Evolutionary conservation across 1,139 yeast genomes (phyloP).

Genomic region (Yamadazyma conglobata): DNA sequence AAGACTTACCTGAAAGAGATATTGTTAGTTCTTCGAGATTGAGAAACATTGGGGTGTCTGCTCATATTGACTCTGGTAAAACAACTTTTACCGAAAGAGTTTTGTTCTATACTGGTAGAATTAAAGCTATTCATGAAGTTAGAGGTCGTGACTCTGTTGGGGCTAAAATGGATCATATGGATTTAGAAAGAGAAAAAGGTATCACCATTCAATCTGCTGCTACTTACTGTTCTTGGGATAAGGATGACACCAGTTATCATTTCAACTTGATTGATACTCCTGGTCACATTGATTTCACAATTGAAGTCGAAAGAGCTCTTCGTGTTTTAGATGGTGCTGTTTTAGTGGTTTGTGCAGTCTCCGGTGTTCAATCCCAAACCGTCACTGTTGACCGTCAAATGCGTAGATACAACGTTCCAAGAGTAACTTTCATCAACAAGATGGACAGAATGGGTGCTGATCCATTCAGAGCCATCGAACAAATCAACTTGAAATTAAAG

Average conservation of each 20-base stretch:
- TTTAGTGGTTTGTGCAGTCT: constrained; percentile 94
- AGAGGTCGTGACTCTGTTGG: constrained; percentile 98
- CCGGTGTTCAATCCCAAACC: constrained; percentile 98
- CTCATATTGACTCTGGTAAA: constrained; percentile 85
- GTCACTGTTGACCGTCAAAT: constrained; percentile 98
- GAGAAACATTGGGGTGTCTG: constrained; percentile 96
- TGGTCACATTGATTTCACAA: constrained; percentile 97
- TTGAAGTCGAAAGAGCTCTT: constrained; percentile 96
- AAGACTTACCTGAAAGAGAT: constrained; percentile 57
- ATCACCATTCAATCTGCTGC: constrained; percentile 99
- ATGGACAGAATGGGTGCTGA: constrained; percentile 99
- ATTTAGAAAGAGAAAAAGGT: constrained; percentile 93
- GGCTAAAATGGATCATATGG: constrained; percentile 93
- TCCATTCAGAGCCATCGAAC: constrained; percentile 93
- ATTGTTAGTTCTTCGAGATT: constrained; percentile 49
- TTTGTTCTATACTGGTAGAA: constrained; percentile 91
- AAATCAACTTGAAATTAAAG: constrained; percentile 78
- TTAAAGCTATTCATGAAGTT: constrained; percentile 96
- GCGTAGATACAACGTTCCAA: constrained; percentile 97
- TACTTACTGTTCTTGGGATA: constrained; percentile 95
- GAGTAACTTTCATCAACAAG: constrained; percentile 92
- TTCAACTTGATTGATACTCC: constrained; percentile 96
- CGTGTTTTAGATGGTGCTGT: constrained; percentile 98
- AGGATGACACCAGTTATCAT: constrained; percentile 65
- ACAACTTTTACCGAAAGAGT: constrained; percentile 96